These are phyloP conservation scores for Paramecium primaurelia DNA, from an alignment of 73 alveolate species.

Conservation along the genomic window DNA sequence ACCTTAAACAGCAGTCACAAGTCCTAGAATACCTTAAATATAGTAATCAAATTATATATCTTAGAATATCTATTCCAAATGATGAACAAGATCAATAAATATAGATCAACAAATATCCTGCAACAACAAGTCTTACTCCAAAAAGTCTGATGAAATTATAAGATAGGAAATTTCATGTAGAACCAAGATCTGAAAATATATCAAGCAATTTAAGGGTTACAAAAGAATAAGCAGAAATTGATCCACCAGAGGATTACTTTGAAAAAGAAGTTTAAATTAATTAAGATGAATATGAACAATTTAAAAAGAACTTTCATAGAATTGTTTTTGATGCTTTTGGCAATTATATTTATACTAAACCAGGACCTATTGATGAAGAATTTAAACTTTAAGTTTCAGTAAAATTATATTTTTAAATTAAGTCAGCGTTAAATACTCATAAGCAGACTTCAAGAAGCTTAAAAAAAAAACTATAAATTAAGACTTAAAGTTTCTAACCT, in stretches of 20 bases:
- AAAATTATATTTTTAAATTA: not conserved
- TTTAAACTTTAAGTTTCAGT: not conserved
- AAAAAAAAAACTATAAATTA: not conserved
- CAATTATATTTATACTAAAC: slow-evolving; percentile 13
- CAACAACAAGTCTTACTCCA: slow-evolving; percentile 16
- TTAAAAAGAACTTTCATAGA: slow-evolving; percentile 33
- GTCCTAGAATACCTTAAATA: not conserved
- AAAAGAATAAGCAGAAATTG: slow-evolving; percentile 40
- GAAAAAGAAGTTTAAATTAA: not conserved
- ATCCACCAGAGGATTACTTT: slow-evolving; percentile 33
- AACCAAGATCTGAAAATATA: not conserved
- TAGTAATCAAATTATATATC: not conserved
- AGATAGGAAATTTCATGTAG: not conserved
- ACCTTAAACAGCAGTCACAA: slow-evolving; percentile 34
- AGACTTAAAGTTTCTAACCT: slow-evolving; percentile 26
- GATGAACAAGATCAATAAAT: not conserved
- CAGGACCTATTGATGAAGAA: not conserved
- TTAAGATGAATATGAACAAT: slow-evolving; percentile 22
- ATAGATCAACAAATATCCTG: not conserved
- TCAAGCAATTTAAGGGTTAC: slow-evolving; percentile 28
- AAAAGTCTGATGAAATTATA: not conserved
- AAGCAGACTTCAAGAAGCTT: not conserved
- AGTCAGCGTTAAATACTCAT: slow-evolving; percentile 11
- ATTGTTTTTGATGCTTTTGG: slow-evolving; percentile 48
- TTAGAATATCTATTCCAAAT: not conserved